Base-by-base conservation (phyloP, 2,329 filamentous ascomycete genomes). In the Pseudocercospora pini-densiflorae region DNA sequence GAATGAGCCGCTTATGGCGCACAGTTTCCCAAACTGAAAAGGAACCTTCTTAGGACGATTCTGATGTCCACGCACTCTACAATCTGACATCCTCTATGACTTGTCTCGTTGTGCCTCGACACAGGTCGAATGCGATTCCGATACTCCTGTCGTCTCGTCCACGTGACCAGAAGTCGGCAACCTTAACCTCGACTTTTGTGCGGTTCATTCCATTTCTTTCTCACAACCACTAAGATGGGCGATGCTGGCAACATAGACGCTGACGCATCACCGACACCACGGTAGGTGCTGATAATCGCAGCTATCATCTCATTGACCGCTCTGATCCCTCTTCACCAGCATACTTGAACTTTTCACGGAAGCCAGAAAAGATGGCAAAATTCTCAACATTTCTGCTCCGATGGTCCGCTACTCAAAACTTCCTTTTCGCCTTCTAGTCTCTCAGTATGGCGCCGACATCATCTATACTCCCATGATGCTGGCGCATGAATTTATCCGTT, bases 381-480 rank as follows among this genome's bases (percentile, higher is more conserved):
- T 88, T 14, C 27, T 66, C 27, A 21, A 63, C 27, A 55, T 66
- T 9, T 66, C 61, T 0, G 64, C 64, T 2, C 64, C 64, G 3
- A 66, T 66, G 64, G 64, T 66, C 5, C 64, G 73, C 61, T 77
- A 73, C 63, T 72, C 68, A 31, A 73, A 90, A 85, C 84, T 92
- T 49, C 89, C 90, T 54, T 92, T 92, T 74, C 86, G 90, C 57
- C 86, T 90, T 71, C 89, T 89, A 0, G 87, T 89, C 2, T 84
- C 88, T 68, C 81, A 86, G 57, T 91, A 90, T 76, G 87, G 86
- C 57, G 86, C 86, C 16, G 89, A 92, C 75, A 76, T 92, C 6
- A 88, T 86, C 70, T 92, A 89, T 86, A 91, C 89, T 1, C 90
- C 90, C 51, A 92, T 92, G 90, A 82, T 83, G 63, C 73, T 79